Base-by-base conservation (phyloP, 2,329 filamentous ascomycete genomes). In the Coniosporium tulheliwenetii region DNA sequence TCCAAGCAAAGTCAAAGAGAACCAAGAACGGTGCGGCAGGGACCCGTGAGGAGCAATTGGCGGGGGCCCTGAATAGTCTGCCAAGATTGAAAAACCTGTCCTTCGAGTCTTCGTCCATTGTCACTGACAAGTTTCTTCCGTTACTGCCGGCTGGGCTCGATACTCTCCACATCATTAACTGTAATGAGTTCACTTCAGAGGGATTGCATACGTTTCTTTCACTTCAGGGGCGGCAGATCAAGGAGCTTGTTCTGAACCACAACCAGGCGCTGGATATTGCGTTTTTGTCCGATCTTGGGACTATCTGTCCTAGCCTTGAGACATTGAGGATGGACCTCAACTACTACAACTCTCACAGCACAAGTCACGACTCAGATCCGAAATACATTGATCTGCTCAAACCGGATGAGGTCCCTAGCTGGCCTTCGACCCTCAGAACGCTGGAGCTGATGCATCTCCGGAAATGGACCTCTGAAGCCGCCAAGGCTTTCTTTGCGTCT, bases 371-470 rank as follows among this genome's bases (percentile, higher is more conserved):
- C 51, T 76, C 79, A 1, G 77, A 85, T 43, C 85, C 86, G 0
- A 67, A 77, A 38, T 94, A 87, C 52, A 74, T 81, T 1, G 64
- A 72, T 14, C 69, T 87, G 1, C 63, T 94, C 13, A 55, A 51
- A 30, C 63, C 68, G 9, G 64, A 68, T 13, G 74, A 93, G 45
- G 59, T 79, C 5, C 87, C 89, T 0, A 73, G 69, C 1, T 96
- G 89, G 89, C 87, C 89, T 2, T 54, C 67, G 5, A 77, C 69
- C 5, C 67, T 96, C 2, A 75, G 77, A 40, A 66, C 70, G 2
- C 67, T 96, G 37, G 80, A 89, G 53, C 67, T 95, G 42, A 71
- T 80, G 35, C 78, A 91, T 45, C 69, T 94, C 45, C 76, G 84
- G 31, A 80, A 85, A 47, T 87, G 81, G 77, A 70, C 71, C 10